Percentiles rank a stretch among this genome's conserved stretches.
phyloP scores from a whole-genome alignment of 2,329 filamentous ascomycete species.

The Ilyonectria robusta region DNA sequence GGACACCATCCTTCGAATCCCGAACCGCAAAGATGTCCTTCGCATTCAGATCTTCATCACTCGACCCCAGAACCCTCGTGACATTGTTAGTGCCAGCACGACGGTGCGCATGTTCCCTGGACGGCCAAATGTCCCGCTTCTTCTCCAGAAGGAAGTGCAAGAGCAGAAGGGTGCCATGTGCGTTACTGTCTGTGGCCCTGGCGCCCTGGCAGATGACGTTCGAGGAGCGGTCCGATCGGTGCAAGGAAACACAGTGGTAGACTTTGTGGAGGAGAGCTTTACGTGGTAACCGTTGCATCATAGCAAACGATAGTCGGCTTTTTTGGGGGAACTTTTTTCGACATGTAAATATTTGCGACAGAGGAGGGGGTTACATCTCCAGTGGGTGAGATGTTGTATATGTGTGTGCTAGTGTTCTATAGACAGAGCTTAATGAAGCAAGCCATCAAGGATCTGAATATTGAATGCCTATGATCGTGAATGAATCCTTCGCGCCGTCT shows the following conservation, averaged over 20 bases:
- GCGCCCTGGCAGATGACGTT: constrained; percentile 82
- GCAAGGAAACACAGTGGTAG: constrained; percentile 75
- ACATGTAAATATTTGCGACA: constrained; percentile 48
- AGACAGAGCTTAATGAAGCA: constrained; percentile 39
- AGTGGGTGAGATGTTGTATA: constrained; percentile 33
- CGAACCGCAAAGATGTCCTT: constrained; percentile 84
- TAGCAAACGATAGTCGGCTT: constrained; percentile 16
- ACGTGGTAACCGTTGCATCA: constrained; percentile 63
- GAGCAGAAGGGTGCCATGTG: constrained; percentile 90
- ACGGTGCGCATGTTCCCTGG: constrained; percentile 95
- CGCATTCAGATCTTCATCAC: constrained; percentile 93
- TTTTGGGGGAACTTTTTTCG: constrained; percentile 42
- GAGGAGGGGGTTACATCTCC: constrained; percentile 41
- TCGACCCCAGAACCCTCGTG: constrained; percentile 84
- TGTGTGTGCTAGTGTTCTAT: constrained; percentile 38
- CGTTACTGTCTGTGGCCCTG: constrained; percentile 85
- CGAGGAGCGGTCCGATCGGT: constrained; percentile 75
- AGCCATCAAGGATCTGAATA: constrained; percentile 27
- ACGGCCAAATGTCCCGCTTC: constrained; percentile 83
- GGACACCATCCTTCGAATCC: constrained; percentile 81
- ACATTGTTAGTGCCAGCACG: constrained; percentile 81
- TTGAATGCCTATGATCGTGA: background rate
- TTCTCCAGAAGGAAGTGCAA: constrained; percentile 86
- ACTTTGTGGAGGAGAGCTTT: constrained; percentile 85
- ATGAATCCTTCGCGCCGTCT: background rate